Evolutionary conservation across 768 basidiomycete species (phyloP), one percentile per base, ranked within the genome.

Genomic region (Hericium coralloides): DNA sequence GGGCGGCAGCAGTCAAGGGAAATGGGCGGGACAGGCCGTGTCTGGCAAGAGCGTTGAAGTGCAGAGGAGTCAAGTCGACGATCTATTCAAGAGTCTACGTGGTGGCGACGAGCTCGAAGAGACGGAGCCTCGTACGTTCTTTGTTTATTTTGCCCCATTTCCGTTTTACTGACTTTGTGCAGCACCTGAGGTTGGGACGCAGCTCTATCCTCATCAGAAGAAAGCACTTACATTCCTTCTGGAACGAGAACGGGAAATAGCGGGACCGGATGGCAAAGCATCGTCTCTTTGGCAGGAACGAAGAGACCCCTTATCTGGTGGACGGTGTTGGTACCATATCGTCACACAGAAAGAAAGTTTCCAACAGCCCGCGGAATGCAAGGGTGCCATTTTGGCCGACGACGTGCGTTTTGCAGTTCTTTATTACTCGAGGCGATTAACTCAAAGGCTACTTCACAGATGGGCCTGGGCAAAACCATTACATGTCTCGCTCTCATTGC

Each of bases 391-490:
- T 62, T 74, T 99, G 55, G 97, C 97, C 9, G 97, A 99, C 72
- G 97, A 99, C 76, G 95, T 98, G 74, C 65, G 89, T 76, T 12
- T 36, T 23, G 48, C 39, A 5, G 26, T 25, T 23, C 23, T 15
- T 14, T 25, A 36, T 25, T 12, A 9, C 18, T 58, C 49, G 17
- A 17, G 18, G 20, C 52, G 53, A 15, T 31, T 55, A 41, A 53
- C 22, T n/a, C 56, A 36, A 14, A 52, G 36, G 23, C 54, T n/a
- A 26, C 17, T 55, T 55, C 25, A 43, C 58, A 97, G 94, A 98
- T 97, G 95, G 95, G 95, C 63, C 81, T 99, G 26, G 95, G 95
- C 17, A 98, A 98, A 72, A 98, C 95, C 0, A 93, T 98, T 53
- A 91, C 93, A 31, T 92, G 95, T 59, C 90, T 98, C 23, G 90